phyloP scores from a whole-genome alignment of 176 grass and related monocot genomes.

The Ananas comosus region DNA sequence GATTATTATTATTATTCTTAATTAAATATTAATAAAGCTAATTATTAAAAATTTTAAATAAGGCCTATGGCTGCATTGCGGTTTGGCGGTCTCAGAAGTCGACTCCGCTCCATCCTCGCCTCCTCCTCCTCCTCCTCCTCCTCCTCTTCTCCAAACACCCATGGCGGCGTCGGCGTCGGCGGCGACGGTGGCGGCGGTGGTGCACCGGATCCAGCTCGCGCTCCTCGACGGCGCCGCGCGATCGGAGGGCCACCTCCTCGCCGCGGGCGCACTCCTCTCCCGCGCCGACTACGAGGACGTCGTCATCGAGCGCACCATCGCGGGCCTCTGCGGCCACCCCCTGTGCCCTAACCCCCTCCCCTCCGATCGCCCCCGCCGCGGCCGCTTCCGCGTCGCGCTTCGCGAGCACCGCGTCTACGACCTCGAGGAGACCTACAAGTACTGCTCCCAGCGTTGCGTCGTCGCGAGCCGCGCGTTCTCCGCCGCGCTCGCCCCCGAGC shows the following conservation, averaged over 20 bases:
- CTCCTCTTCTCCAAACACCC: constrained; percentile 21
- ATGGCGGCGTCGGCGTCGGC: background rate
- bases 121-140: constrained; percentile 31
- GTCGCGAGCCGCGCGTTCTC: constrained; percentile 46
- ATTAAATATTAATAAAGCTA: too few relatives aligned
- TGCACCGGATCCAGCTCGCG: constrained; percentile 42
- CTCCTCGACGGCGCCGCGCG: constrained; percentile 43
- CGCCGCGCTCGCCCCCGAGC: constrained; percentile 20
- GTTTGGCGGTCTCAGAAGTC: background rate
- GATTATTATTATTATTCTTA: too few relatives aligned
- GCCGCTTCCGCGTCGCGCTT: constrained; percentile 62
- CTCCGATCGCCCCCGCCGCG: background rate
- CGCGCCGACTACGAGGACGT: constrained; percentile 73
- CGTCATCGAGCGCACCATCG: constrained; percentile 59
- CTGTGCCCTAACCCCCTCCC: constrained; percentile 34
- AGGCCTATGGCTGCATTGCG: too few relatives aligned
- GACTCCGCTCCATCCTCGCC: constrained; percentile 27
- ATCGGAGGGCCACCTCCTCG: constrained; percentile 37
- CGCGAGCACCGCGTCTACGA: constrained; percentile 89
- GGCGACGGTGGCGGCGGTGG: constrained; percentile 27
- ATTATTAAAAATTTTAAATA: too few relatives aligned
- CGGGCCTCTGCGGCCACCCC: constrained; percentile 38
- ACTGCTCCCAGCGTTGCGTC: constrained; percentile 68
- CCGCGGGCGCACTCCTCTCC: constrained; percentile 41
- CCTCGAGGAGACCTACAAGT: constrained; percentile 65